Evolutionary conservation across 106 monocot species (phyloP).

Genomic region (Dendrobium officinale): DNA sequence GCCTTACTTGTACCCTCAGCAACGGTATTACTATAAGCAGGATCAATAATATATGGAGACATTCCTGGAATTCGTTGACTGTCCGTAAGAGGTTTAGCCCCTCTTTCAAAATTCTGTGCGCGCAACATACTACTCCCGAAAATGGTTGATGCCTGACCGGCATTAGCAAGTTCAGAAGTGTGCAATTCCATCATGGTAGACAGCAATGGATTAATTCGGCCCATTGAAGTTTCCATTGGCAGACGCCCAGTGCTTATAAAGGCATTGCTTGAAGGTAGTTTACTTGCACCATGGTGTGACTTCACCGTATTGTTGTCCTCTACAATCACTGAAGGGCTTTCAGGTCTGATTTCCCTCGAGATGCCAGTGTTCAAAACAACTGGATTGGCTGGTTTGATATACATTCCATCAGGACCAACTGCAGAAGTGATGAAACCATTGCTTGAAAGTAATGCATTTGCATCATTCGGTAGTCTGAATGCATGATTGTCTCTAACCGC

Average conservation of each 20-base stretch:
- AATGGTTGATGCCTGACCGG: slow-evolving; percentile 13
- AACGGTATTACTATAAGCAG: slow-evolving; percentile 11
- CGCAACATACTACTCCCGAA: slow-evolving; percentile 14
- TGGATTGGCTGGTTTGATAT: slow-evolving; percentile 17
- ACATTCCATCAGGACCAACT: slow-evolving; percentile 17
- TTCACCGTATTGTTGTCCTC: slow-evolving; percentile 5
- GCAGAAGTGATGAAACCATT: slow-evolving; percentile 10
- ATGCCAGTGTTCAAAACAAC: not conserved
- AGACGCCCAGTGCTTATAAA: slow-evolving; percentile 1
- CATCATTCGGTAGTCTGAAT: slow-evolving; percentile 22
- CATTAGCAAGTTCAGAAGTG: slow-evolving; percentile 24
- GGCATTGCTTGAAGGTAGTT: slow-evolving; percentile 6
- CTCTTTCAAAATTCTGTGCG: slow-evolving; percentile 19
- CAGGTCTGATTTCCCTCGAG: slow-evolving; percentile 9
- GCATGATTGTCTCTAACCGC: slow-evolving; percentile 13
- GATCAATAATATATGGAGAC: slow-evolving; percentile 14
- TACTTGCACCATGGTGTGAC: slow-evolving; percentile 9
- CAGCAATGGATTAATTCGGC: slow-evolving; percentile 17
- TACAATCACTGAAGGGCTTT: slow-evolving; percentile 4
- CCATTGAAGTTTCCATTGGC: not conserved
- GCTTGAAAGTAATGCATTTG: slow-evolving; percentile 11
- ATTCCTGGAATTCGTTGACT: slow-evolving; percentile 15
- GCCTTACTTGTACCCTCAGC: slow-evolving; percentile 11
- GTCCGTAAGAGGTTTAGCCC: slow-evolving; percentile 11
- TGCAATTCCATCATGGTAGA: slow-evolving; percentile 11